These are phyloP conservation scores for Leptographium galeiforme DNA, from an alignment of 2,329 filamentous ascomycete genomes.

Conservation along the genomic window DNA sequence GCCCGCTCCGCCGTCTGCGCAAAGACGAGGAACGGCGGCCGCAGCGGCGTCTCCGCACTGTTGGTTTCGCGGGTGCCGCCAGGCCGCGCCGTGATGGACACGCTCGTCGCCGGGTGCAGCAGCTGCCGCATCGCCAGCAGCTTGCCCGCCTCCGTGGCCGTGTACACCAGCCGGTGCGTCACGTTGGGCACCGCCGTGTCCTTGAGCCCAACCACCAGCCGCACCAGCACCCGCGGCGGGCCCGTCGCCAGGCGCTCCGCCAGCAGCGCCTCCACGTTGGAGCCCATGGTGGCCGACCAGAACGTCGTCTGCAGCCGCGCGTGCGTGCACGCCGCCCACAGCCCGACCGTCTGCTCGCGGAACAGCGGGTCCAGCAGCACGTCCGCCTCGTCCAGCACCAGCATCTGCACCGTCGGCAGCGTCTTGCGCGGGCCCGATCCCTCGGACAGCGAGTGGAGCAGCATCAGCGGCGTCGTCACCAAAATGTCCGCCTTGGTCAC, in stretches of 20 bases:
- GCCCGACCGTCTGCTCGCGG: constrained; percentile 69
- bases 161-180: constrained; percentile 76
- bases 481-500: constrained; percentile 64
- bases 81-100: constrained; percentile 17
- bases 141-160: constrained; percentile 86
- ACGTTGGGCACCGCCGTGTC: constrained; percentile 92
- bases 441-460: constrained; percentile 57
- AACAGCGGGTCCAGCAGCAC: constrained; percentile 87
- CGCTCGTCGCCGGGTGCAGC: constrained; percentile 53
- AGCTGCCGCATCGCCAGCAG: constrained; percentile 82
- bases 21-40: constrained; percentile 88
- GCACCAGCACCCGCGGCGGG: constrained; percentile 44
- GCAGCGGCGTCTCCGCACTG: constrained; percentile 40
- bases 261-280: constrained; percentile 72
- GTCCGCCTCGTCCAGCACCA: constrained; percentile 89
- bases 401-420: constrained; percentile 54
- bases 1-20: constrained; percentile 92
- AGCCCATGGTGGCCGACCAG: constrained; percentile 96
- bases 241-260: constrained; percentile 44
- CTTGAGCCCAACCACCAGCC: constrained; percentile 89
- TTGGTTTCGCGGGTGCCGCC: constrained; percentile 24
- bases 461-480: constrained; percentile 64
- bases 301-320: constrained; percentile 60
- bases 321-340: constrained; percentile 70
- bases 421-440: constrained; percentile 23